Evolutionary conservation across 345 rosid species (phyloP), one percentile per base, ranked within the genome.

Genomic region (Pelargonium nanum): DNA sequence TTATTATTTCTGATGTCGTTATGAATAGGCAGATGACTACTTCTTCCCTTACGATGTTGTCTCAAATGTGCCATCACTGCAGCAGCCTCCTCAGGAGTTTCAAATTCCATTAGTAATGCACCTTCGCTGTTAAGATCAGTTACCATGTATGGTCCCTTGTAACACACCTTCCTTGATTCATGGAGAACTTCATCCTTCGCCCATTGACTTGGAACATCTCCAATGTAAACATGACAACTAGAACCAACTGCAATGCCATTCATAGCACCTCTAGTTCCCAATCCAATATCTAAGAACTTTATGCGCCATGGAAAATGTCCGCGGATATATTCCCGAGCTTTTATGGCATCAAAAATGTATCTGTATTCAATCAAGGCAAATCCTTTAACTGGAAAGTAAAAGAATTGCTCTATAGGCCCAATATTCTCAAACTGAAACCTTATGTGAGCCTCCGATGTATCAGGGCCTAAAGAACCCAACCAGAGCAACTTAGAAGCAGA

Each of bases 341-440:
- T 79, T 70, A 89, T 75, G 55, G 99, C 87, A 80, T 93, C 99
- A 70, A 84, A 76, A 65, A 87, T 77, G 68, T 77, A 89, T 76
- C 94, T 80, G 73, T 87, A 93, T 76, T 93, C 97, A 45, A 86
- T 91, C 67, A 87, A 70, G 44, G 95, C 87, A 83, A 89, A 87
- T 52, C 87, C 86, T 81, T 83, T 84, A 58, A 75, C 52, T 59
- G 87, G 92, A 74, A 82, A 83, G 62, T 84, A 85, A 69, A 77
- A 87, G 71, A 89, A 84, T 48, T 82, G 88, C 54, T 89, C 90
- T 44, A 87, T 62, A 22, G 87, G 97, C 60, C 92, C 99, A 70
- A 85, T 83, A 53, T 89, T 85, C 76, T 89, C 95, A 60, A 90
- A 82, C 77, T 87, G 88, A 83, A 71, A 87, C 69, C 92, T 87